Evolutionary conservation across 441 rosid species (phyloP).

Genomic region (Melastoma candidum): DNA sequence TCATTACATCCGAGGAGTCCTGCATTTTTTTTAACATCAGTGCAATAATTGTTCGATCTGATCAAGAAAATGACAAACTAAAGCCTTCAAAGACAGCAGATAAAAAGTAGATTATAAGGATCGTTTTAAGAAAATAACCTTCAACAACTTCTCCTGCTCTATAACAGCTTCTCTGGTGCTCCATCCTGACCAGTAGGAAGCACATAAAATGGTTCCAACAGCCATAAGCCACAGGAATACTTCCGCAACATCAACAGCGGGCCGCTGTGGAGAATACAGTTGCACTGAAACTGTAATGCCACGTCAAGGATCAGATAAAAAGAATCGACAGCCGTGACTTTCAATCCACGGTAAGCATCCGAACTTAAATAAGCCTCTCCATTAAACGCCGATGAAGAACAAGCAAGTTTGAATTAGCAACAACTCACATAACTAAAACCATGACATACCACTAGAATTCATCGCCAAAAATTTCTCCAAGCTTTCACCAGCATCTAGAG

Average conservation of each 20-base stretch:
- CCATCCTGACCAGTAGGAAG: slow-evolving; percentile 64
- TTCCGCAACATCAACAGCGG: slow-evolving; percentile 56
- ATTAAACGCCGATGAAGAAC: too few species aligned
- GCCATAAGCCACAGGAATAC: slow-evolving; percentile 71
- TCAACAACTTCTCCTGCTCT: slow-evolving; percentile 49
- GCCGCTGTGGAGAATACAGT: slow-evolving; percentile 53
- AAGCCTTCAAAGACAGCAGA: too few species aligned
- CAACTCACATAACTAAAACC: neutral
- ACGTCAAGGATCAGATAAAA: slow-evolving; percentile 10
- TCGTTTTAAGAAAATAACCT: slow-evolving; percentile 24
- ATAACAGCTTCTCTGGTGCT: slow-evolving; percentile 48
- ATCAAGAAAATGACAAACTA: too few species aligned
- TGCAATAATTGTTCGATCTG: too few species aligned
- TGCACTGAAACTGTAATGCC: slow-evolving; percentile 39
- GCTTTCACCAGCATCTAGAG: slow-evolving; percentile 48
- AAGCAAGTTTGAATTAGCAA: too few species aligned
- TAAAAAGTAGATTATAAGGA: neutral
- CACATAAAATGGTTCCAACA: slow-evolving; percentile 48
- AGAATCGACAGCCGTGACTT: neutral
- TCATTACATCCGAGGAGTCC: slow-evolving; percentile 42
- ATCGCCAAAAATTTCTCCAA: slow-evolving; percentile 19
- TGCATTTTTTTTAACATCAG: slow-evolving; percentile 16
- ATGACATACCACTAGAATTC: slow-evolving; percentile 20
- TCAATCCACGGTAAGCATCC: too few species aligned
- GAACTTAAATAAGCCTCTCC: too few species aligned